Base-by-base conservation (phyloP, 2,329 filamentous ascomycete species). In the Sporothrix inflata region DNA sequence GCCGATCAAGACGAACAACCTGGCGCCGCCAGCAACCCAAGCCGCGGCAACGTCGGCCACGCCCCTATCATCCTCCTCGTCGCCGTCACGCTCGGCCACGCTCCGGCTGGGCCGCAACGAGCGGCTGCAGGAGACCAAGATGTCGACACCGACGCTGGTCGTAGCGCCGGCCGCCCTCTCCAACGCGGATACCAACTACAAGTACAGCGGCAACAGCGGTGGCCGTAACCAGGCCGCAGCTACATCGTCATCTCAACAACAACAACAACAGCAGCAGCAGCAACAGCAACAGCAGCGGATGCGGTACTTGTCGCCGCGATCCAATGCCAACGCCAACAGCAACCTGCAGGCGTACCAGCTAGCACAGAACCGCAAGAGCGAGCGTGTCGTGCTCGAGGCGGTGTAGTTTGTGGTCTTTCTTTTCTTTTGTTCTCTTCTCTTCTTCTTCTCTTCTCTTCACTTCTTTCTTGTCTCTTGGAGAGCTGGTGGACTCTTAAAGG, bases 371-470 rank as follows among this genome's bases (percentile, higher is more conserved):
- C 82, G 86, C 73, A 85, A 85, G 79, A 89, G 87, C 77, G 85
- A 88, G 78, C 82, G 83, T 72, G 84, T 86, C 45, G 79, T 89
- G 49, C 78, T 89, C 34, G 87, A 89, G 74, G 81, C 81, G 11
- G 81, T 79, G 38, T 84, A 70, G 71, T 69, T 30, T 47, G 5
- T 65, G n/a, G n/a, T n/a, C n/a, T n/a, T n/a, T n/a, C 8, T 14
- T n/a, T 65, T 60, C n/a, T 40, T 74, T 40, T 72, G 71, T 30
- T 49, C 40, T 60, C 12, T 71, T 71, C 45, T 30, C 8, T 49
- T 71, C 14, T n/a, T 14, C 49, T 34, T 57, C 38, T 51, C 9
- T 51, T 51, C 47, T 51, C 42, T 61, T 61, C 24, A 12, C 16
- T 40, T 61, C 57, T 19, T 60, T 61, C 47, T 49, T 49, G 47